A percentile compares a stretch with the other conserved stretches of the same genome.
These are phyloP conservation scores for Ophiocordyceps camponoti-floridani DNA, from an alignment of 2,329 filamentous ascomycete species.

Conservation along the genomic window DNA sequence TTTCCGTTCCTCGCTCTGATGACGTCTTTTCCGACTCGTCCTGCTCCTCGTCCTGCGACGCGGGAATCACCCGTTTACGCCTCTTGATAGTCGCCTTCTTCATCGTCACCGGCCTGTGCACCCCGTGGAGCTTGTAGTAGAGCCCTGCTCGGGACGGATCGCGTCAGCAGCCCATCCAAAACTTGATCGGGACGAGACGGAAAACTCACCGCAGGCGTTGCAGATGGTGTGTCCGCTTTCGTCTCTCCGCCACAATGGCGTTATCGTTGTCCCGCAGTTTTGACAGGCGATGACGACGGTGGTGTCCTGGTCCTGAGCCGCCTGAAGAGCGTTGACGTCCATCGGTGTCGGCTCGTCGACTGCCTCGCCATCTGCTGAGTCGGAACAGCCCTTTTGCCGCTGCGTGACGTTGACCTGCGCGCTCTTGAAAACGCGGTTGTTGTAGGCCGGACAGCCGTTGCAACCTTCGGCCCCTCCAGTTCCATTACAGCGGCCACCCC, in stretches of 20 bases:
- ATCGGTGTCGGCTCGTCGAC: conserved; percentile 12
- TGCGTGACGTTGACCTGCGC: conserved; percentile 49
- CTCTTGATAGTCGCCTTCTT: conserved; percentile 96
- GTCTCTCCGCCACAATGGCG: conserved; percentile 86
- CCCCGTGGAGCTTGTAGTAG: conserved; percentile 90
- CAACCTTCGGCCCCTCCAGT: conserved; percentile 91
- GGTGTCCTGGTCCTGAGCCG: conserved; percentile 10
- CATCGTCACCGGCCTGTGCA: conserved; percentile 92
- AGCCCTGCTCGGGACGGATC: conserved; percentile 38
- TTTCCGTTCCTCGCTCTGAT: conserved; percentile 36
- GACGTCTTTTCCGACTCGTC: conserved; percentile 26
- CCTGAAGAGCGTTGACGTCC: conserved; percentile 16
- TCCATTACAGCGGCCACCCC: conserved; percentile 87
- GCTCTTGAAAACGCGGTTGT: conserved; percentile 85
- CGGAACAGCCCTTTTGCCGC: conserved; percentile 19
- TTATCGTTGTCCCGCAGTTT: conserved; percentile 93
- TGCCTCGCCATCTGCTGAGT: conserved; percentile 6
- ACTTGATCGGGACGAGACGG: background rate
- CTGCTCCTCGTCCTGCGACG: conserved; percentile 33
- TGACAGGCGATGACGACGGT: conserved; percentile 69
- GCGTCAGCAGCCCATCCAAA: background rate
- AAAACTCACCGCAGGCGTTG: conserved; percentile 68
- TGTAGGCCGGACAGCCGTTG: conserved; percentile 90
- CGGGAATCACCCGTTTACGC: conserved; percentile 83
- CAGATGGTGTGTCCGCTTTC: conserved; percentile 93